Percentiles rank a stretch among this genome's conserved stretches.
These are phyloP conservation scores for Sclerotinia trifoliorum DNA, from an alignment of 2,329 filamentous ascomycete species.

Conservation along the genomic window DNA sequence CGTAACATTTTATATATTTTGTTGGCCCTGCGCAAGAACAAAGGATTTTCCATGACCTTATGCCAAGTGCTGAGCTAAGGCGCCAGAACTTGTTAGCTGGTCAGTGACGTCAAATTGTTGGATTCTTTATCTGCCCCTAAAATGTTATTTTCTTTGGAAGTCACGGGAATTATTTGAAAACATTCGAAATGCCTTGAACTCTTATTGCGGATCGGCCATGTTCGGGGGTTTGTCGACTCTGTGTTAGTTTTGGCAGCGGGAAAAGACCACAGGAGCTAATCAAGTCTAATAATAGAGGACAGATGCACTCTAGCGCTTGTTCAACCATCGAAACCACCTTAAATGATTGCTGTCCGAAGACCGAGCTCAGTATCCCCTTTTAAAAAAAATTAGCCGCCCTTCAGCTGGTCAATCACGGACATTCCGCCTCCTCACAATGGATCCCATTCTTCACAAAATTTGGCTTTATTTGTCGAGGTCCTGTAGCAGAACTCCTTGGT, in stretches of 20 bases:
- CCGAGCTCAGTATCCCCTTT: not conserved
- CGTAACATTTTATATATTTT: not conserved
- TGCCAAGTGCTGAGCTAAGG: not conserved
- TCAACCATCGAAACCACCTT: not conserved
- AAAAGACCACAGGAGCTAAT: not conserved
- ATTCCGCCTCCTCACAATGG: not conserved
- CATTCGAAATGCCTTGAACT: not conserved
- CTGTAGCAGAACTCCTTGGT: not conserved
- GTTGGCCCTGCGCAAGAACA: not conserved
- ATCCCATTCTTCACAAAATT: not conserved
- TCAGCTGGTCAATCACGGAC: not conserved
- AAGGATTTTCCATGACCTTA: not conserved
- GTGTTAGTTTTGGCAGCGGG: not conserved
- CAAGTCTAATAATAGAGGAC: not conserved
- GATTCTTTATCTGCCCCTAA: not conserved
- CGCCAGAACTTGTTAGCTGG: not conserved
- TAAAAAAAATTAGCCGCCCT: not conserved
- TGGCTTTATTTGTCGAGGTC: not conserved
- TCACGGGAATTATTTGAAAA: not conserved
- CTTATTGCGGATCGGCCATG: not conserved
- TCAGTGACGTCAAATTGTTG: not conserved
- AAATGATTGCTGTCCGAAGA: not conserved
- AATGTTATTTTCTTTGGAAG: not conserved
- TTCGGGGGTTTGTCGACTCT: not conserved
- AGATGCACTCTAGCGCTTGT: not conserved